Conservation (phyloP, 2,329 filamentous ascomycete species). For the Diaporthe helianthi region DNA sequence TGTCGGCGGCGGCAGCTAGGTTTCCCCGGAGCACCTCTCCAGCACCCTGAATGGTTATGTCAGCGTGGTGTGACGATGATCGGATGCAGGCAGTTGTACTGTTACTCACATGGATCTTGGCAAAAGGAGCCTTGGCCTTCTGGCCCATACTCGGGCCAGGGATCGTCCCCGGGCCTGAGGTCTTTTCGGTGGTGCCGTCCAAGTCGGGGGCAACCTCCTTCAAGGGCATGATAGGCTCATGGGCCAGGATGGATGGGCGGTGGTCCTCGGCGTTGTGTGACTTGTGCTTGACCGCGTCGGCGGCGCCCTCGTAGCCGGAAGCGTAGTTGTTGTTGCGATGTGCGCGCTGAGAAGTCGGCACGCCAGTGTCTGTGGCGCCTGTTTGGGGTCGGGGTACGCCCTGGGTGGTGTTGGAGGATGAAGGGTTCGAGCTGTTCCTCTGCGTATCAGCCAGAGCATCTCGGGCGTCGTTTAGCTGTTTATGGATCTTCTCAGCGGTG, state of each 20-base stretch:
- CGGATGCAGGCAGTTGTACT: background rate
- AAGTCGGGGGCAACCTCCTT: slow-evolving; percentile 14
- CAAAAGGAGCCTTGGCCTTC: slow-evolving; percentile 6
- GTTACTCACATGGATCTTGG: slow-evolving; percentile 10
- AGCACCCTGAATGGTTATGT: background rate
- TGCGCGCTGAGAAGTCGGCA: background rate
- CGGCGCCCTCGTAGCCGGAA: slow-evolving; percentile 18
- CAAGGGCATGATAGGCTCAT: slow-evolving; percentile 17
- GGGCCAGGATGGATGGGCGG: slow-evolving; percentile 2
- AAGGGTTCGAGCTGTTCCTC: background rate
- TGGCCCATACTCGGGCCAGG: slow-evolving; percentile 2
- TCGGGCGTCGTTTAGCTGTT: background rate
- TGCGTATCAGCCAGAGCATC: background rate
- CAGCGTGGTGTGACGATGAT: background rate
- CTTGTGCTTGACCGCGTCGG: background rate
- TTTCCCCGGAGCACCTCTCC: slow-evolving; percentile 18
- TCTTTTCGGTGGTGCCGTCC: background rate
- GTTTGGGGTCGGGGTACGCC: background rate
- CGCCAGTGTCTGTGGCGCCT: background rate
- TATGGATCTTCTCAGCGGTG: background rate
- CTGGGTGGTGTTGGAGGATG: background rate
- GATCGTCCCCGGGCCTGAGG: background rate
- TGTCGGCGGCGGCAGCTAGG: slow-evolving; percentile 15
- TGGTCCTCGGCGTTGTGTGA: slow-evolving; percentile 8
- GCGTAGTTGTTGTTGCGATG: slow-evolving; percentile 27